Conservation (phyloP, 495 filamentous ascomycete genomes). For the Penicillium cinerascens region DNA sequence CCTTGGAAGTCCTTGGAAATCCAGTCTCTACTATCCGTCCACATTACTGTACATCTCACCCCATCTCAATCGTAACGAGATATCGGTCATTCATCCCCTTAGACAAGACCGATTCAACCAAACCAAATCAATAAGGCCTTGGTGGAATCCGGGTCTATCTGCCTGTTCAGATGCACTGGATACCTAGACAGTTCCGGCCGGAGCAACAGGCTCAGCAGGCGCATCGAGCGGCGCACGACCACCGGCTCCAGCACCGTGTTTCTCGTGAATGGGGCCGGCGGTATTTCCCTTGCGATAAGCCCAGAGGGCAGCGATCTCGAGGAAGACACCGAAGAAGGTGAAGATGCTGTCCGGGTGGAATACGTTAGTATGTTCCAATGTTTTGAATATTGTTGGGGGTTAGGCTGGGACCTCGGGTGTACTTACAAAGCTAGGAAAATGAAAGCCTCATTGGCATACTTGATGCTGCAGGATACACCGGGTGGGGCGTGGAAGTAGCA, state of each 20-base stretch:
- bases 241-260: slow-evolving; percentile 13
- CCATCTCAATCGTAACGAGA: neutral
- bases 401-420: neutral
- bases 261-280: slow-evolving; percentile 19
- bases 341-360: slow-evolving; percentile 33
- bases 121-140: too few species aligned
- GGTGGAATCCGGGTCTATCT: too few species aligned
- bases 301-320: slow-evolving; percentile 53
- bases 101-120: too few species aligned
- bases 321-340: slow-evolving; percentile 49
- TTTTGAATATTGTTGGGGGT: neutral
- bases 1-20: too few species aligned
- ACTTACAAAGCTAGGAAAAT: slow-evolving; percentile 62
- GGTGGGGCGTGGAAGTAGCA: slow-evolving; percentile 34
- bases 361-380: neutral
- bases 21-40: neutral
- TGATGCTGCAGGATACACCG: slow-evolving; percentile 26
- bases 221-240: slow-evolving; percentile 29
- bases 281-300: slow-evolving; percentile 28
- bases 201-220: slow-evolving; percentile 21
- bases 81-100: too few species aligned
- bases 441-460: slow-evolving; percentile 55
- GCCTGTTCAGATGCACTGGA: too few species aligned
- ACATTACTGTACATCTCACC: neutral
- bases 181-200: slow-evolving; percentile 11